These are phyloP conservation scores for Suillus lakei DNA, from an alignment of 768 basidiomycete species.

Conservation along the genomic window DNA sequence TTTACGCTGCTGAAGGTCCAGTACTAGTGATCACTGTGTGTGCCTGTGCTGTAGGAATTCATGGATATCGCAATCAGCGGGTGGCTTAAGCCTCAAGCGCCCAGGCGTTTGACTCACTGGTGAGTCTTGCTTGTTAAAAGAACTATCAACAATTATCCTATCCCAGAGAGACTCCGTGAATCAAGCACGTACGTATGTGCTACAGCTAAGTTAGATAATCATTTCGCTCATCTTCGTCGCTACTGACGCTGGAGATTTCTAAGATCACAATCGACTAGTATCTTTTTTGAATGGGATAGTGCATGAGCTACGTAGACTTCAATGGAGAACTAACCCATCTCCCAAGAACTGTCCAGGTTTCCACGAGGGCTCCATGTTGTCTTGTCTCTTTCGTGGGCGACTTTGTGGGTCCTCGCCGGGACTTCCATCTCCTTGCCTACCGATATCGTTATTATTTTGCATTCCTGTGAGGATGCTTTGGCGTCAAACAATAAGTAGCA, in stretches of 20 bases:
- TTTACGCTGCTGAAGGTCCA: too few species aligned
- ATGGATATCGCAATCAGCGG: too few species aligned
- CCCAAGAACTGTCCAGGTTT: background rate
- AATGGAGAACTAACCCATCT: background rate
- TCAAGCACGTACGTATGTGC: too few species aligned
- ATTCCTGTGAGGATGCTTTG: background rate
- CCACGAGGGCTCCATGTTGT: background rate
- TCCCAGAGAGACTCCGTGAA: too few species aligned
- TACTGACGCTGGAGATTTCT: background rate
- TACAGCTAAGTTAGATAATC: too few species aligned
- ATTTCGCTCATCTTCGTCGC: background rate
- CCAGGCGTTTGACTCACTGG: too few species aligned
- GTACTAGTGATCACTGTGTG: too few species aligned
- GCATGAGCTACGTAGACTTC: background rate
- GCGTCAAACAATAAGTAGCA: background rate
- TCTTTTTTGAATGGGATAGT: background rate
- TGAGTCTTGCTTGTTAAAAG: too few species aligned
- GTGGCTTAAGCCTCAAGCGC: too few species aligned
- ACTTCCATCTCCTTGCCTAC: background rate
- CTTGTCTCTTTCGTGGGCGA: background rate
- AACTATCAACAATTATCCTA: too few species aligned
- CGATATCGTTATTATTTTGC: background rate
- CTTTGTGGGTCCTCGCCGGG: background rate
- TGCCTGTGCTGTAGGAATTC: too few species aligned
- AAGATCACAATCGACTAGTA: too few species aligned